A percentile compares a stretch with the other conserved stretches of the same genome.
Evolutionary conservation across 23 red algal species (phyloP).

Genomic region (Gracilaria gracilis): DNA sequence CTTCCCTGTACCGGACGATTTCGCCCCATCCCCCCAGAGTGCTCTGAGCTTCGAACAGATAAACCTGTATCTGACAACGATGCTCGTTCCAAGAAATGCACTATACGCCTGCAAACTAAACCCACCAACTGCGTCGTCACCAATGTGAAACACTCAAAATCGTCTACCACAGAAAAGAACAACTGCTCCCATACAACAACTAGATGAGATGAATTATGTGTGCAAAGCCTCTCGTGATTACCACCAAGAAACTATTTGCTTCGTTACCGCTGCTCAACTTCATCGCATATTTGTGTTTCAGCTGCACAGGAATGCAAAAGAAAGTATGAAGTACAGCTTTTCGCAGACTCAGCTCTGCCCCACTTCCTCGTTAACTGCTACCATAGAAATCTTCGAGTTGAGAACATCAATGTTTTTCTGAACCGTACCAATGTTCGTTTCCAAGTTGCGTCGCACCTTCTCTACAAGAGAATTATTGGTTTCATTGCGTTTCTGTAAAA

Average conservation of each 20-base stretch:
- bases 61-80: background rate
- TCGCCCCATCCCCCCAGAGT: conserved; percentile 3
- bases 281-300: background rate
- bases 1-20: conserved; percentile 28
- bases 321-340: background rate
- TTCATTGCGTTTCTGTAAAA: conserved; percentile 41
- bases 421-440: conserved; percentile 34
- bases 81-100: background rate
- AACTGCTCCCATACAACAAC: background rate
- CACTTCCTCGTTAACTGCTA: conserved; percentile 7
- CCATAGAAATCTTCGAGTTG: conserved; percentile 20
- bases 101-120: conserved; percentile 7
- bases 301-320: background rate
- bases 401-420: conserved; percentile 52
- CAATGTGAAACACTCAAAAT: background rate
- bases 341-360: conserved; percentile 4
- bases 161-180: background rate
- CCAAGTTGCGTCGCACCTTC: conserved; percentile 40
- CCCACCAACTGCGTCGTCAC: conserved; percentile 2
- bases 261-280: background rate
- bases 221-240: background rate
- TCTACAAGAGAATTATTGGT: conserved; percentile 37
- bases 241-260: background rate
- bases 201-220: background rate
- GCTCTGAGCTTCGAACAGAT: conserved; percentile 2